phyloP scores from a whole-genome alignment of 78 protist species.

The Guillardia theta region DNA sequence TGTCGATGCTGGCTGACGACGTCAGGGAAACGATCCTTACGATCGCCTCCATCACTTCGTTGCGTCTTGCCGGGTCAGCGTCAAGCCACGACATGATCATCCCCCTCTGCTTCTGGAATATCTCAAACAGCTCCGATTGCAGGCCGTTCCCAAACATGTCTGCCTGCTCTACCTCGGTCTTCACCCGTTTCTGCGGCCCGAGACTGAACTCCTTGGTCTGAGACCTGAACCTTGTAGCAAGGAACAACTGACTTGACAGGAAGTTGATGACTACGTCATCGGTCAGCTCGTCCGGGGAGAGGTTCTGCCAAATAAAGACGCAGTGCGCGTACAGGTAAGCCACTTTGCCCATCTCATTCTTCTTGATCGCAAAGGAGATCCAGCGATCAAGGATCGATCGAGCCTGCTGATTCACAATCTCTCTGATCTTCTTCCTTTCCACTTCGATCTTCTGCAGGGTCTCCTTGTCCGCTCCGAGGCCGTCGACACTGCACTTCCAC shows the following conservation, averaged over 20 bases:
- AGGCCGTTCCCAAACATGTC: neutral
- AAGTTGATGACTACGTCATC: neutral
- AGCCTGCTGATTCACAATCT: neutral
- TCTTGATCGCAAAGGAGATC: slow-evolving; percentile 23
- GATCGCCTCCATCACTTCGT: neutral
- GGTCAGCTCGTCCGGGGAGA: neutral
- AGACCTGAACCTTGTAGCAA: neutral
- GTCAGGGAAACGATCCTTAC: neutral
- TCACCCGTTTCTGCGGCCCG: neutral
- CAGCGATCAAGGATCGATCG: neutral
- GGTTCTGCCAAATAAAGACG: neutral
- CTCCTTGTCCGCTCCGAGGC: too few species aligned
- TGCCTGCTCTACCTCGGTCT: neutral
- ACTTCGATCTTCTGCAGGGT: too few species aligned
- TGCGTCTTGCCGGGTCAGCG: neutral
- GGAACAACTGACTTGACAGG: neutral
- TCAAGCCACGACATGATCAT: neutral
- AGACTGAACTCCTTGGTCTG: too few species aligned
- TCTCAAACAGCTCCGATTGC: neutral
- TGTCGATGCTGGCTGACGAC: neutral
- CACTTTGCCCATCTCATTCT: neutral
- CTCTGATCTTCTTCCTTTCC: neutral
- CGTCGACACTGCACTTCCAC: too few species aligned
- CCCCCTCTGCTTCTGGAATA: neutral
- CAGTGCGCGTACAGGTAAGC: neutral